phyloP scores from a whole-genome alignment of 1,284 basidiomycete genomes.

The Anthracocystis walkeri region DNA sequence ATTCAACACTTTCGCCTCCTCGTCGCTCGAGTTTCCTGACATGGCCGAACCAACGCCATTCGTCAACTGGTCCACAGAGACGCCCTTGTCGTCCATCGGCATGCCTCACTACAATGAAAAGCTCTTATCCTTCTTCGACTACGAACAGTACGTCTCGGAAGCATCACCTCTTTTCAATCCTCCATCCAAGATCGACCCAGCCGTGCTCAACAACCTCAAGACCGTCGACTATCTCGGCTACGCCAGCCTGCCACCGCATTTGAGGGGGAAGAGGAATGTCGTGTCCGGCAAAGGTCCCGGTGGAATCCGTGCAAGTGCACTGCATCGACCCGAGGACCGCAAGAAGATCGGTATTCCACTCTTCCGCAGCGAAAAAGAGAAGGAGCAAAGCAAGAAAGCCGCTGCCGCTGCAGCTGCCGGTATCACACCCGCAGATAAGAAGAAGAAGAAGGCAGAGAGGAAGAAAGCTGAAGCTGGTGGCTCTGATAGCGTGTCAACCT shows the following conservation, averaged over 20 bases:
- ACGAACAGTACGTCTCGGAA: slow-evolving; percentile 56
- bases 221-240: slow-evolving; percentile 89
- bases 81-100: slow-evolving; percentile 90
- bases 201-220: slow-evolving; percentile 82
- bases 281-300: slow-evolving; percentile 71
- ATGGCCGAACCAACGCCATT: slow-evolving; percentile 76
- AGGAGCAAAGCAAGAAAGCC: slow-evolving; percentile 62
- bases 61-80: slow-evolving; percentile 83
- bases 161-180: slow-evolving; percentile 73
- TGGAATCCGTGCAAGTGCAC: slow-evolving; percentile 45
- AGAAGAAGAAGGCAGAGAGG: slow-evolving; percentile 47
- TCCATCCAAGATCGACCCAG: slow-evolving; percentile 81
- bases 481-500: slow-evolving; percentile 22
- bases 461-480: slow-evolving; percentile 32
- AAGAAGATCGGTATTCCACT: slow-evolving; percentile 72
- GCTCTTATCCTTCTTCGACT: slow-evolving; percentile 82
- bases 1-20: slow-evolving; percentile 88
- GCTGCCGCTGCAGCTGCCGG: slow-evolving; percentile 57
- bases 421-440: slow-evolving; percentile 30
- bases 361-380: slow-evolving; percentile 84
- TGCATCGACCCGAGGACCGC: slow-evolving; percentile 60
- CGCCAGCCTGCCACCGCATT: slow-evolving; percentile 83
- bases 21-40: slow-evolving; percentile 87
- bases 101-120: slow-evolving; percentile 85
- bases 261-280: slow-evolving; percentile 84